phyloP scores from a whole-genome alignment of 768 basidiomycete species.

The Suillus alpinus region DNA sequence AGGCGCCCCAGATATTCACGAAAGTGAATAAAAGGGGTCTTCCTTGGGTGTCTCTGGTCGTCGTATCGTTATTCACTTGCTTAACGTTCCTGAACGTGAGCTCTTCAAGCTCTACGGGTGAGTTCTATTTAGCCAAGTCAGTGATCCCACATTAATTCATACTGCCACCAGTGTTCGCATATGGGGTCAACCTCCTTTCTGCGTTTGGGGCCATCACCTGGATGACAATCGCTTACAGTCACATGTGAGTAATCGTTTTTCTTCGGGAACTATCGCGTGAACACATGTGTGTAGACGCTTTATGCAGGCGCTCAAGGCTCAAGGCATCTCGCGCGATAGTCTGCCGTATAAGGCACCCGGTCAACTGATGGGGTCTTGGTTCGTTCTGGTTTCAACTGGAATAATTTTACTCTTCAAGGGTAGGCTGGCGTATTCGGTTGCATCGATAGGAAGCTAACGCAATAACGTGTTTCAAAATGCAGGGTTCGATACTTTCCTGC shows the following conservation, averaged over 20 bases:
- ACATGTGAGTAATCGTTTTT: constrained; percentile 45
- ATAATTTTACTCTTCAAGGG: constrained; percentile 64
- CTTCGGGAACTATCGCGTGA: constrained; percentile 13
- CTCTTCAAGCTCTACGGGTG: constrained; percentile 51
- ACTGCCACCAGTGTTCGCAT: constrained; percentile 27
- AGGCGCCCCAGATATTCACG: constrained; percentile 43
- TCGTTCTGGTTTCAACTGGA: constrained; percentile 50
- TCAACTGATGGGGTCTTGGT: constrained; percentile 62
- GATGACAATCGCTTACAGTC: constrained; percentile 53
- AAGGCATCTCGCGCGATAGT: constrained; percentile 41
- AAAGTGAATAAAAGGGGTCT: constrained; percentile 49
- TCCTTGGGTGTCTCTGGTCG: constrained; percentile 42
- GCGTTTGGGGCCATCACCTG: constrained; percentile 39
- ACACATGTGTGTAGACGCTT: constrained; percentile 37
- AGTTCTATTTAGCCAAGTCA: constrained; percentile 1
- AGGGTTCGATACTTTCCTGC: constrained; percentile 40
- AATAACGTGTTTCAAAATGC: constrained; percentile 3
- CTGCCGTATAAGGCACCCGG: constrained; percentile 58
- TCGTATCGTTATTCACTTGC: constrained; percentile 53
- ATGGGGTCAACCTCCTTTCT: constrained; percentile 40
- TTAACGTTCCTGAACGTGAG: constrained; percentile 62
- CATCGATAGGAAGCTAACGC: constrained; percentile 38
- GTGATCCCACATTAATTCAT: background rate
- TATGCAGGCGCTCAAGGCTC: constrained; percentile 43
- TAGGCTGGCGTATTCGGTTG: constrained; percentile 41